Evolutionary conservation across 2,329 filamentous ascomycete species (phyloP).

Genomic region (Scopulariopsis brevicaulis): DNA sequence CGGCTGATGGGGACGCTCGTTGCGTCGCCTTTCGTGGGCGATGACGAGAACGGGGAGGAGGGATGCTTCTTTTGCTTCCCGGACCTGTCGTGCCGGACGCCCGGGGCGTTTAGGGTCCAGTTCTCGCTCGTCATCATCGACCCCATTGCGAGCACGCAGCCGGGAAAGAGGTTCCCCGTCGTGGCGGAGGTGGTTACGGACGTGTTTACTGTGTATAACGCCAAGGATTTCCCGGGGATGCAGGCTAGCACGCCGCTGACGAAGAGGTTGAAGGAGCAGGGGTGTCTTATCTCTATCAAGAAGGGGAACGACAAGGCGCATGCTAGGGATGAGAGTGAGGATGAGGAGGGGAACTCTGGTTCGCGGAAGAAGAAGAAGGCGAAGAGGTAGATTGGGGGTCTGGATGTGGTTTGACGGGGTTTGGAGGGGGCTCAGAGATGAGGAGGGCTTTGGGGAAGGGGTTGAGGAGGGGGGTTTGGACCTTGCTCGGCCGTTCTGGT

Average conservation of each 20-base stretch:
- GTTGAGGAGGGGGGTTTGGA: not conserved
- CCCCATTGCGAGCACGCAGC: slow-evolving; percentile 37
- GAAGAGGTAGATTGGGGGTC: not conserved
- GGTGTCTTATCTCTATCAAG: slow-evolving; percentile 76
- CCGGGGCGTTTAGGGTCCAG: slow-evolving; percentile 62
- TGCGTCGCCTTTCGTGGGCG: slow-evolving; percentile 63
- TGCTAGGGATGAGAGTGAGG: slow-evolving; percentile 28
- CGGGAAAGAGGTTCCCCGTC: slow-evolving; percentile 39
- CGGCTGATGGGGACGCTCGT: slow-evolving; percentile 73
- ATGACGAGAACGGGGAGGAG: slow-evolving; percentile 60
- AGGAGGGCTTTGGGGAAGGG: not conserved
- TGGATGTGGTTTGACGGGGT: too few relatives aligned
- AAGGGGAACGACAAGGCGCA: slow-evolving; percentile 62
- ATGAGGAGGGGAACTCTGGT: slow-evolving; percentile 20
- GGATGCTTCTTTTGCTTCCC: slow-evolving; percentile 83
- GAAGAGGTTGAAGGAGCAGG: slow-evolving; percentile 64
- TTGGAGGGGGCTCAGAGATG: not conserved
- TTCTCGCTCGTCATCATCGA: slow-evolving; percentile 67
- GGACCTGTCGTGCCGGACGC: slow-evolving; percentile 68
- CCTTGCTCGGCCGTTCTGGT: not conserved
- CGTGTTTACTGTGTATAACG: slow-evolving; percentile 69
- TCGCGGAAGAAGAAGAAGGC: slow-evolving; percentile 2
- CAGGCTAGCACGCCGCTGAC: slow-evolving; percentile 63
- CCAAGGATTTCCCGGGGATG: slow-evolving; percentile 83
- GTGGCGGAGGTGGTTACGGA: slow-evolving; percentile 48